These are phyloP conservation scores for Rhizomucor pusillus DNA, from an alignment of 371 early-diverging fungal genomes.

Conservation along the genomic window DNA sequence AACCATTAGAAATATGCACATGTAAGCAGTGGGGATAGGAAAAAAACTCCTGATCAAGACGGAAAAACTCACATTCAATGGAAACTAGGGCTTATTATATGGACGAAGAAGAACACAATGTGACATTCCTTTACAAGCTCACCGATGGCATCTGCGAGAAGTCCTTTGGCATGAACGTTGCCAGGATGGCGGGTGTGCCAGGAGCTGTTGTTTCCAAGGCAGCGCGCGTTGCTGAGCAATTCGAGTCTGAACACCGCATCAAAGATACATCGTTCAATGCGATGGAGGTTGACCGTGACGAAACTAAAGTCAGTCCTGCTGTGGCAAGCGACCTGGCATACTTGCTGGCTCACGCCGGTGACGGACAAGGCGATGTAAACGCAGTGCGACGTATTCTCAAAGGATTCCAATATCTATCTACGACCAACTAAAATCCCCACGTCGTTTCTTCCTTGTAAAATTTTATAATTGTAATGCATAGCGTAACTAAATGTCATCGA, in stretches of 20 bases:
- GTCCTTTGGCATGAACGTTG: conserved; percentile 90
- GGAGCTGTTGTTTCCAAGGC: conserved; percentile 59
- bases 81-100: conserved; percentile 71
- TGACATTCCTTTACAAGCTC: conserved; percentile 97
- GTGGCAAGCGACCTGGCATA: neutral
- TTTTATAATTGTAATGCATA: too few species aligned
- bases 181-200: conserved; percentile 96
- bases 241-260: conserved; percentile 54
- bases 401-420: neutral
- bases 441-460: too few species aligned
- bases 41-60: too few species aligned
- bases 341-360: neutral
- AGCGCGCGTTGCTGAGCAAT: conserved; percentile 64
- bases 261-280: conserved; percentile 32
- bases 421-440: too few species aligned
- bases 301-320: neutral
- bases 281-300: neutral
- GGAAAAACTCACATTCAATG: conserved; percentile 3
- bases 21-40: conserved; percentile 31
- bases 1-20: conserved; percentile 62
- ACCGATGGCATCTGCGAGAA: conserved; percentile 80
- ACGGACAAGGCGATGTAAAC: neutral
- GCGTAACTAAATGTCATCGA: too few species aligned
- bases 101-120: conserved; percentile 78
- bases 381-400: neutral